These are phyloP conservation scores for Centaurea solstitialis DNA, from an alignment of 129 eudicot genomes.

Conservation along the genomic window DNA sequence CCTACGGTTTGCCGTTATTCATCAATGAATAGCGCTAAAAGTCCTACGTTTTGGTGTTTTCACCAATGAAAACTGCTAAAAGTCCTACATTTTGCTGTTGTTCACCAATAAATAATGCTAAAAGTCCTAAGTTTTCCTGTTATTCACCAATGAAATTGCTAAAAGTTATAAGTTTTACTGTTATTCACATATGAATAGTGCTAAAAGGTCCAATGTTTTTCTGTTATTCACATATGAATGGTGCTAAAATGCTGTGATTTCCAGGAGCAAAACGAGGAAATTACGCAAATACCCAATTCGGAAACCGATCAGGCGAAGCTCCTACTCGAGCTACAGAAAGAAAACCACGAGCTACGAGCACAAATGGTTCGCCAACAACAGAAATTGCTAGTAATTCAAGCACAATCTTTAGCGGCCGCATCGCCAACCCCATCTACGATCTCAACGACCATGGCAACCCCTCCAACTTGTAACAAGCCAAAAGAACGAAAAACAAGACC, in stretches of 20 bases:
- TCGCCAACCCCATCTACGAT: conserved; percentile 67
- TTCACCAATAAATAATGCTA: neutral
- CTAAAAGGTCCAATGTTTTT: neutral
- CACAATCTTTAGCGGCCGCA: conserved; percentile 67
- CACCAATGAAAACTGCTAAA: neutral
- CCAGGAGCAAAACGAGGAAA: conserved; percentile 72
- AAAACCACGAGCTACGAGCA: conserved; percentile 71
- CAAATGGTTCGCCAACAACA: conserved; percentile 82
- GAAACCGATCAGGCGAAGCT: conserved; percentile 77
- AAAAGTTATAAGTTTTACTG: neutral
- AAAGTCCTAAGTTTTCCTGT: no score
- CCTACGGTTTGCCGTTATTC: neutral
- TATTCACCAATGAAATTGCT: neutral
- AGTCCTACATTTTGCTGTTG: neutral
- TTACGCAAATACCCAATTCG: conserved; percentile 38
- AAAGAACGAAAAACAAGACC: conserved; percentile 52
- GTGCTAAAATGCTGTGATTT: neutral
- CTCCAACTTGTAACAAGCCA: conserved; percentile 52
- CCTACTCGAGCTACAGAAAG: conserved; percentile 80
- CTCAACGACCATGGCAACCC: conserved; percentile 59
- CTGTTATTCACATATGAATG: neutral
- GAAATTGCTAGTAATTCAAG: conserved; percentile 60
- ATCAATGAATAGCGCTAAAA: neutral
- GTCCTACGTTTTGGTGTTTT: neutral
- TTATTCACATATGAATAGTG: no score